These are phyloP conservation scores for Trichoderma afroharzianum DNA, from an alignment of 2,329 filamentous ascomycete genomes.

Conservation along the genomic window DNA sequence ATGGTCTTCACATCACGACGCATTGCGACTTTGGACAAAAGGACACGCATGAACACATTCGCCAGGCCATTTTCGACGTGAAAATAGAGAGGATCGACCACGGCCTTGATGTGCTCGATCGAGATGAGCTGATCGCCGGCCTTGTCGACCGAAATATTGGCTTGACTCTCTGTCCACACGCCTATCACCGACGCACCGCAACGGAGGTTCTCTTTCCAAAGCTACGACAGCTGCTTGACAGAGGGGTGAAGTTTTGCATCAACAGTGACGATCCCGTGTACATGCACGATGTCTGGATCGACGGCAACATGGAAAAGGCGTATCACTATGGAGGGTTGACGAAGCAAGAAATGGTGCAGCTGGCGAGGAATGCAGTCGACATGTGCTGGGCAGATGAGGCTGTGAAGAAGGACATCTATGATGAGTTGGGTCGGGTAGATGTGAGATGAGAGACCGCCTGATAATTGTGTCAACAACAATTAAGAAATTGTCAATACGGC, in stretches of 20 bases:
- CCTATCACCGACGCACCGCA: conserved; percentile 21
- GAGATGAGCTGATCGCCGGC: conserved; percentile 52
- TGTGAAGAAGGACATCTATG: conserved; percentile 32
- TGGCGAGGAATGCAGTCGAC: conserved; percentile 42
- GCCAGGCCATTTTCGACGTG: conserved; percentile 57
- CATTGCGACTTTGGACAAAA: conserved; percentile 51
- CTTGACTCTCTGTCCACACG: conserved; percentile 63
- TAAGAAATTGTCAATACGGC: neutral
- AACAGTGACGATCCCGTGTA: conserved; percentile 74
- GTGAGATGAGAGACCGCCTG: neutral
- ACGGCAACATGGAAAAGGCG: conserved; percentile 44
- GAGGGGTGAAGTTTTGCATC: conserved; percentile 64
- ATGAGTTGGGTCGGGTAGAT: conserved; percentile 25
- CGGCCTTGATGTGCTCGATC: conserved; percentile 61
- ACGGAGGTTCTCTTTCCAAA: conserved; percentile 47
- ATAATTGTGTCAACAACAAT: neutral
- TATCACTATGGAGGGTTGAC: conserved; percentile 39
- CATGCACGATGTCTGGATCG: conserved; percentile 55
- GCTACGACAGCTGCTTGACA: conserved; percentile 58
- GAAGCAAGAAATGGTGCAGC: conserved; percentile 39
- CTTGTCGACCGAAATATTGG: conserved; percentile 54
- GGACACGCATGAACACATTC: conserved; percentile 50
- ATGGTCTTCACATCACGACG: conserved; percentile 44
- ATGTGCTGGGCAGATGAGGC: conserved; percentile 43
- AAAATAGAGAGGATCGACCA: conserved; percentile 67